Evolutionary conservation across 257 asterid genomes (phyloP), one percentile per base, ranked within the genome.

Genomic region (Striga asiatica): DNA sequence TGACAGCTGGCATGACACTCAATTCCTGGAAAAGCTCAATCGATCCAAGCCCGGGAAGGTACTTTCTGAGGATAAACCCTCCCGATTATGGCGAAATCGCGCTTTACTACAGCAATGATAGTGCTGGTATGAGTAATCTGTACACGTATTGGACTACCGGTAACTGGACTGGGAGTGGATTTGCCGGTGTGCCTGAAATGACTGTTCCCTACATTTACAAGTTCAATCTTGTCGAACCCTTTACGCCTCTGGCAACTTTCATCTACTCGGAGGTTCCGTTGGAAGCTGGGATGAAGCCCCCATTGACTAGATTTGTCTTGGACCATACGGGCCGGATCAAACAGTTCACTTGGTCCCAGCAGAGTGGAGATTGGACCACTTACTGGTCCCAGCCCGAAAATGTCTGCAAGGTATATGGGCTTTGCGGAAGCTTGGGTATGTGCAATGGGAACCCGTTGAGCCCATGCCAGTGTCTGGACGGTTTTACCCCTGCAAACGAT

Each of bases 351-450:
- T 87, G 94, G 96, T 68, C 83, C 58, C 78, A 60, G 27, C 89
- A 79, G 69, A 79, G 71, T 7, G 83, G 71, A 25, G 50, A 42
- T 19, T 87, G 96, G 96, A 81, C 51, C 67, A 81, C 66, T 62
- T 81, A 83, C 55, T 87, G 96, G 94, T 83, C 87, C 8, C 89
- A 77, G 70, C 96, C 94, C n/a, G 94, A 81, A 42, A 68, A 77
- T 61, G 11, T 55, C 4, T 87, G 94, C 56, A 62, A 42, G 14
- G 85, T 78, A 0, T 77, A 74, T 60, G 83, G 75, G 9, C 50
- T 83, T 49, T 87, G 96, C 72, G 96, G 96, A 62, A 76, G 74
- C 61, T 69, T 81, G 67, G 94, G 96, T 52, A 27, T 81, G 28
- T 87, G 94, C 54, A 72, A 64, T 47, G 68, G 71, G 38, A 66